Percentiles rank a stretch among this genome's conserved stretches.
Evolutionary conservation across 768 basidiomycete genomes (phyloP).

Genomic region (Kondoa malvinella): DNA sequence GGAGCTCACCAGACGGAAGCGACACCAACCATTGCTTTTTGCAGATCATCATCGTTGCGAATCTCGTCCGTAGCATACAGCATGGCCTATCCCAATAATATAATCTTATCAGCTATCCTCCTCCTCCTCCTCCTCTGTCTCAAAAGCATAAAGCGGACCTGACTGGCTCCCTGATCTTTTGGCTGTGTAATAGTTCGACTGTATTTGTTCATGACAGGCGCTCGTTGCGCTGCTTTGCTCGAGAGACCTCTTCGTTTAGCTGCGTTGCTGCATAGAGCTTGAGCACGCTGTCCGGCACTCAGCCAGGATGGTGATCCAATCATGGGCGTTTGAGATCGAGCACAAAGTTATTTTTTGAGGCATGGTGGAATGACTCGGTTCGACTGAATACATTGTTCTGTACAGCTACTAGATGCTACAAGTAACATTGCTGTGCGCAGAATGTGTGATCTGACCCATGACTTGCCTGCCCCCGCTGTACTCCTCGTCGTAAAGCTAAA

Average conservation of each 20-base stretch:
- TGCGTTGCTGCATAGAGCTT: not conserved
- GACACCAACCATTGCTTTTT: constrained; percentile 94
- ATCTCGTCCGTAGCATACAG: constrained; percentile 96
- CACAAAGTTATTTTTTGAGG: no score
- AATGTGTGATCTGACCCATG: no score
- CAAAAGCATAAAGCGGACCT: constrained; percentile 39
- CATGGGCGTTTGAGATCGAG: not conserved
- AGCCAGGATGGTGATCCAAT: not conserved
- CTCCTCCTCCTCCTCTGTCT: not conserved
- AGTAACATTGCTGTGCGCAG: no score
- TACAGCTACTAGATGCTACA: no score
- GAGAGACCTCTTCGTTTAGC: not conserved
- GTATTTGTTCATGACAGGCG: constrained; percentile 41
- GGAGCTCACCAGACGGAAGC: constrained; percentile 76
- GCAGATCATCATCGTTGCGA: constrained; percentile 58
- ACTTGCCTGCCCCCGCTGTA: no score
- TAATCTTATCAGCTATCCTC: constrained; percentile 1
- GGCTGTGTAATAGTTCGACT: constrained; percentile 70
- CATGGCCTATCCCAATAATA: constrained; percentile 54
- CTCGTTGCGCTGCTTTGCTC: not conserved
- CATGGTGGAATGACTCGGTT: no score
- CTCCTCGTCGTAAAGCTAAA: no score
- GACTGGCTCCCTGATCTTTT: constrained; percentile 88
- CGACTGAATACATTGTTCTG: no score
- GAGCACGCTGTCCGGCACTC: not conserved